Evolutionary conservation across 495 filamentous ascomycete genomes (phyloP), one percentile per base, ranked within the genome.

Genomic region (Pseudotulostoma volvatum): DNA sequence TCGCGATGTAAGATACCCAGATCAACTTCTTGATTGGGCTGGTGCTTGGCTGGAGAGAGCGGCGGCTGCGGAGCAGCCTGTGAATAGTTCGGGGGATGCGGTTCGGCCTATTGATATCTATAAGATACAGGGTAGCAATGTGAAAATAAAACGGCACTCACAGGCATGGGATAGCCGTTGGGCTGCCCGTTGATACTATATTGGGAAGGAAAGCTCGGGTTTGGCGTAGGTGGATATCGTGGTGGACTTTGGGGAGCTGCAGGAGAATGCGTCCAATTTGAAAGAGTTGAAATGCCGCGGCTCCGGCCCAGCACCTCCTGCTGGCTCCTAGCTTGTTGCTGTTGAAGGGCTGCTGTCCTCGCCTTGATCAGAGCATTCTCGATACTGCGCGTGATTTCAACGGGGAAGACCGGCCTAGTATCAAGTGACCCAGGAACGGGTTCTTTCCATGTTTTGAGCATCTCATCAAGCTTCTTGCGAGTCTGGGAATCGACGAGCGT

Each of bases 391-490:
- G 84, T 92, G 31, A 80, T 68, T 17, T 95, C 85, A 9, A 70
- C 64, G 11, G 83, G 74, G 55, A 97, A 97, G 37, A 97, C 88
- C 1, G 90, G 88, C 45, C 80, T 70, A 1, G 74, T 73, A 48
- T 92, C 85, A 38, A 88, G 68, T 9, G 90, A 93, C 14, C 87
- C 90, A 0, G 87, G 84, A 3, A 94, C 84, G 13, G 92, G 84
- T 53, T 93, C 81, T 56, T 94, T 97, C 90, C 90, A 97, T 0
- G 90, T 97, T 61, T 84, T 87, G 36, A 96, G 70, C 81, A 97
- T 87, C 58, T 92, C 86, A 43, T 96, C 88, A 64, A 97, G 76
- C 59, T 90, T 88, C 39, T 76, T 71, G 47, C 90, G 71, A n/a
- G 82, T 83, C 31, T 66, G 63, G 36, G 64, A 64, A 49, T 94